A percentile compares a stretch with the other conserved stretches of the same genome.
These are phyloP conservation scores for Aspergillus panamensis DNA, from an alignment of 495 filamentous ascomycete species.

Conservation along the genomic window DNA sequence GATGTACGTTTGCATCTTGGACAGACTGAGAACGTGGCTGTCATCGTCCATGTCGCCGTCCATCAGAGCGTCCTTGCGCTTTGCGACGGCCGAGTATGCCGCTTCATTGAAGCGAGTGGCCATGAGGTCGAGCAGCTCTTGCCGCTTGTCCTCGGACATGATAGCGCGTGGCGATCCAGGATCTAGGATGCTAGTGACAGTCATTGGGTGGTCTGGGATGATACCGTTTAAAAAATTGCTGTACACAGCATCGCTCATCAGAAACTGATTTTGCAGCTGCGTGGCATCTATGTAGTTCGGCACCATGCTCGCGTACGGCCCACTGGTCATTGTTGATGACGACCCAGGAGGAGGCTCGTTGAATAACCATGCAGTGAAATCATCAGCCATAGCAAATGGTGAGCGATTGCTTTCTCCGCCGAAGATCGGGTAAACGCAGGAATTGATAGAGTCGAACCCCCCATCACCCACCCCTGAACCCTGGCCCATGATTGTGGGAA, in stretches of 20 bases:
- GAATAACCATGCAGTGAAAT: conserved; percentile 90
- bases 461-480: conserved; percentile 38
- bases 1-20: conserved; percentile 95
- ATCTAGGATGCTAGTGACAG: conserved; percentile 86
- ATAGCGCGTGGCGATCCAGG: conserved; percentile 72
- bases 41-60: conserved; percentile 72
- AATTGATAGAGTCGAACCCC: conserved; percentile 61
- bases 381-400: conserved; percentile 84
- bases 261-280: conserved; percentile 41
- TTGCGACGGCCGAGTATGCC: conserved; percentile 66
- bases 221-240: conserved; percentile 35
- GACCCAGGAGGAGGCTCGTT: conserved; percentile 51
- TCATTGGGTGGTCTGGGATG: conserved; percentile 70
- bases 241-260: conserved; percentile 40
- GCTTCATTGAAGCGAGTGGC: conserved; percentile 76
- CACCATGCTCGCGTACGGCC: conserved; percentile 31
- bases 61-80: conserved; percentile 73
- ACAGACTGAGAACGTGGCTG: conserved; percentile 75
- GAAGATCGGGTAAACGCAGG: conserved; percentile 77
- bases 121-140: conserved; percentile 83
- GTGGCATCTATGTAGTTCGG: conserved; percentile 48
- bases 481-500: conserved; percentile 30
- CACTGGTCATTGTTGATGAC: conserved; percentile 36
- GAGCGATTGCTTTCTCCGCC: conserved; percentile 82
- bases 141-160: conserved; percentile 83